Conservation (phyloP, 2,329 filamentous ascomycete genomes). For the Colletotrichum lini region DNA sequence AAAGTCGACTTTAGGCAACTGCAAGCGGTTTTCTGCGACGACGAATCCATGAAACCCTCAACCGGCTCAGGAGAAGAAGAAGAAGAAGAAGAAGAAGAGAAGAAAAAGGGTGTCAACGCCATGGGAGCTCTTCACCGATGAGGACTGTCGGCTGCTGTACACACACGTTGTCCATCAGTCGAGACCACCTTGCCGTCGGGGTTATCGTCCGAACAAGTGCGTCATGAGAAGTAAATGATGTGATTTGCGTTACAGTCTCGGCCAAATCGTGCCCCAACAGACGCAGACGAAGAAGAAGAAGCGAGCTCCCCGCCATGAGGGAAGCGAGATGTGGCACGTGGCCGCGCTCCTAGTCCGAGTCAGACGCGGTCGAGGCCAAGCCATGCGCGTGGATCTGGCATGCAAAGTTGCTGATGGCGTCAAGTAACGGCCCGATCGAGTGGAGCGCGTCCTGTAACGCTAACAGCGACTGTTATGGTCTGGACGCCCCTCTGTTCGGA, state of each 20-base stretch:
- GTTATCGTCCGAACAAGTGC: not conserved
- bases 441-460: slow-evolving; percentile 22
- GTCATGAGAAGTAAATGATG: not conserved
- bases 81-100: no score
- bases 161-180: not conserved
- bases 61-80: not conserved
- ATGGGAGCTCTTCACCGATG: not conserved
- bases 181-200: not conserved
- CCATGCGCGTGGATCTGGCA: not conserved
- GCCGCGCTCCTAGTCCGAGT: slow-evolving; percentile 6
- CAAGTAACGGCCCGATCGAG: slow-evolving; percentile 32
- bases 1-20: not conserved
- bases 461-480: not conserved
- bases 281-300: not conserved
- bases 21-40: not conserved
- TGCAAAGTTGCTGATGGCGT: not conserved
- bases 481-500: not conserved
- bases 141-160: not conserved
- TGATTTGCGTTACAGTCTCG: not conserved
- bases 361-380: slow-evolving; percentile 18
- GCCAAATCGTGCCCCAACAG: no score
- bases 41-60: not conserved
- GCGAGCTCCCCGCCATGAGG: not conserved
- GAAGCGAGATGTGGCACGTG: not conserved
- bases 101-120: not conserved